Conservation (phyloP, 2,329 filamentous ascomycete genomes). For the Coniella vitis region DNA sequence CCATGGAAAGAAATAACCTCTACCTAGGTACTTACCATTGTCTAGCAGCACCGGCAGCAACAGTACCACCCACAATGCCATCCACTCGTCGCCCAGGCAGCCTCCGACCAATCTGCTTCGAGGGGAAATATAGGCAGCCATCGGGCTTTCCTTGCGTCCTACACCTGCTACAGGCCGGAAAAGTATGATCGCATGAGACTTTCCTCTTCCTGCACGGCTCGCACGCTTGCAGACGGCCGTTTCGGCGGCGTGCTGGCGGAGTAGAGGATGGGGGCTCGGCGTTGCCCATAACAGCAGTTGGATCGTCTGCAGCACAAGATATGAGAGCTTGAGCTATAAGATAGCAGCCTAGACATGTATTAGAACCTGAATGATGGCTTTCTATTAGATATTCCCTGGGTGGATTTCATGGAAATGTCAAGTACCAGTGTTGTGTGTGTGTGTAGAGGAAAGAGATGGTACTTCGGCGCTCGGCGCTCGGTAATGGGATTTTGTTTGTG, state of each 20-base stretch:
- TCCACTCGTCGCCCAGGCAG: slow-evolving; percentile 6
- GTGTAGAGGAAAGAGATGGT: too few relatives aligned
- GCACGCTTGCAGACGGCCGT: slow-evolving; percentile 18
- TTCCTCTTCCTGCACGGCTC: slow-evolving; percentile 36
- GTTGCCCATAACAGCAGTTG: not conserved
- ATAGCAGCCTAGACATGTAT: not conserved
- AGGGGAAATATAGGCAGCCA: slow-evolving; percentile 30
- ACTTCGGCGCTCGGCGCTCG: slow-evolving; percentile 6
- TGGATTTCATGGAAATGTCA: too few relatives aligned
- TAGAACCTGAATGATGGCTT: not conserved
- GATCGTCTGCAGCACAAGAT: too few relatives aligned
- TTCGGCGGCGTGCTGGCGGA: slow-evolving; percentile 17
- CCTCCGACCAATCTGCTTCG: slow-evolving; percentile 10
- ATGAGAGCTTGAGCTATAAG: not conserved
- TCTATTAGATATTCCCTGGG: not conserved
- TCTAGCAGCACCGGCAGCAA: too few relatives aligned
- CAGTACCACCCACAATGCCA: not conserved
- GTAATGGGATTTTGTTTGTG: too few relatives aligned
- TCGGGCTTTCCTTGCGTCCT: slow-evolving; percentile 26
- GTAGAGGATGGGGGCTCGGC: not conserved
- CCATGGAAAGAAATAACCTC: too few relatives aligned
- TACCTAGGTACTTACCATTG: too few relatives aligned
- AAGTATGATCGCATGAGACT: slow-evolving; percentile 35
- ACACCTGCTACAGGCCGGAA: slow-evolving; percentile 34
- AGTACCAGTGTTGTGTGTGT: too few relatives aligned